A percentile compares a stretch with the other conserved stretches of the same genome.
Evolutionary conservation across 2,329 filamentous ascomycete species (phyloP).

Genomic region (Botrytis pseudocinerea): DNA sequence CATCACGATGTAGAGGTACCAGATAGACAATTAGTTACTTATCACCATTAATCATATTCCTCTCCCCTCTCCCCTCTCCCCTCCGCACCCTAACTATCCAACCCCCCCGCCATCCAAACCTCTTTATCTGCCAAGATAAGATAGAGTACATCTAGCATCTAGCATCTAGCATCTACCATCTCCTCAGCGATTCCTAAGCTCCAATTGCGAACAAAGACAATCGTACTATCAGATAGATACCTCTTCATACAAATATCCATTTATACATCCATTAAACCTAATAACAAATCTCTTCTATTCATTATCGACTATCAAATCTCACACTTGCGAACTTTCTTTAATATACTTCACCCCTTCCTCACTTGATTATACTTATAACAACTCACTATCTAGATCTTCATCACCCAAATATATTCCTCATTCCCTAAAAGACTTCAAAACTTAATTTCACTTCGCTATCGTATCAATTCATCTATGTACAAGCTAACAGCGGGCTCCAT

Average conservation of each 20-base stretch:
- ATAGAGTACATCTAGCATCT: no score
- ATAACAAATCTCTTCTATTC: no score
- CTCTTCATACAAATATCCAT: no score
- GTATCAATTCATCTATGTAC: slow-evolving; percentile 11
- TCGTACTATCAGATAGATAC: not conserved
- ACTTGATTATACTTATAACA: not conserved
- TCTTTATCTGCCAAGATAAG: no score
- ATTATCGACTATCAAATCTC: not conserved
- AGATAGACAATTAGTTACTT: no score
- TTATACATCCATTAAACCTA: no score
- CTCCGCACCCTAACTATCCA: no score
- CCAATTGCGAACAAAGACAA: not conserved
- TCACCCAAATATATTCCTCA: not conserved
- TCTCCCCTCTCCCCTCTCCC: no score
- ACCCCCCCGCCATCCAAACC: no score
- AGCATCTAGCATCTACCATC: not conserved
- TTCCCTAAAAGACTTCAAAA: not conserved
- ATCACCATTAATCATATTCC: no score
- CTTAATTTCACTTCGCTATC: slow-evolving; percentile 14
- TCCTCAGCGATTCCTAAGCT: not conserved
- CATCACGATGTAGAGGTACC: no score
- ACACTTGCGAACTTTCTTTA: not conserved
- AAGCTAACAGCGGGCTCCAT: not conserved
- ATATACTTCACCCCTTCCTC: not conserved
- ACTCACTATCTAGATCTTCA: not conserved